Conservation (phyloP, 2,329 filamentous ascomycete genomes). For the Fusarium irregulare region DNA sequence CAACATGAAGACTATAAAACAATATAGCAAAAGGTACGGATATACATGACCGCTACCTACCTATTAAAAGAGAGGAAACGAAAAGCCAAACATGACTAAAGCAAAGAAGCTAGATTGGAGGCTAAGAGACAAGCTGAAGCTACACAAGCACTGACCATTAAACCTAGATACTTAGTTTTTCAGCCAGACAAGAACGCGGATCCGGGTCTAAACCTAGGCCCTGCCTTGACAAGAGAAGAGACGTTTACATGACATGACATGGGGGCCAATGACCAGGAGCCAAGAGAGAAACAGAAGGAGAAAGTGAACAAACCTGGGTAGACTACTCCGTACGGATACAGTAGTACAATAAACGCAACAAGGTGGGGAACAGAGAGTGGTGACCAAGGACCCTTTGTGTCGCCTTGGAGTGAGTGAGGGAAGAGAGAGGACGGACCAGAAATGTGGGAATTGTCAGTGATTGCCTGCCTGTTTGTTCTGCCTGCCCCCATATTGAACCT, state of each 20-base stretch:
- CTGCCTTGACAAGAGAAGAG: slow-evolving; percentile 12
- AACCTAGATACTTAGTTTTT: neutral
- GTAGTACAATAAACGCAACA: slow-evolving; percentile 33
- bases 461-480: neutral
- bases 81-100: slow-evolving; percentile 17
- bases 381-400: slow-evolving; percentile 35
- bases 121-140: slow-evolving; percentile 34
- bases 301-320: neutral
- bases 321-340: neutral
- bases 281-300: slow-evolving; percentile 15
- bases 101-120: slow-evolving; percentile 12
- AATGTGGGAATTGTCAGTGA: slow-evolving; percentile 21
- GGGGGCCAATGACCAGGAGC: slow-evolving; percentile 16
- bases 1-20: neutral
- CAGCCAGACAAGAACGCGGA: slow-evolving; percentile 7
- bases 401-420: slow-evolving; percentile 17
- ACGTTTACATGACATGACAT: slow-evolving; percentile 1
- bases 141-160: slow-evolving; percentile 2
- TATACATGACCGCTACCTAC: neutral
- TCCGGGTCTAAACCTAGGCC: slow-evolving; percentile 11
- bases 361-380: slow-evolving; percentile 25
- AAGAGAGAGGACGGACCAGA: slow-evolving; percentile 15
- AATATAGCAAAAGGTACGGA: neutral
- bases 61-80: slow-evolving; percentile 19
- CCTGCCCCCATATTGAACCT: neutral